Evolutionary conservation across 371 early-diverging fungal species (phyloP), one percentile per base, ranked within the genome.

Genomic region (Syncephalastrum racemosum): DNA sequence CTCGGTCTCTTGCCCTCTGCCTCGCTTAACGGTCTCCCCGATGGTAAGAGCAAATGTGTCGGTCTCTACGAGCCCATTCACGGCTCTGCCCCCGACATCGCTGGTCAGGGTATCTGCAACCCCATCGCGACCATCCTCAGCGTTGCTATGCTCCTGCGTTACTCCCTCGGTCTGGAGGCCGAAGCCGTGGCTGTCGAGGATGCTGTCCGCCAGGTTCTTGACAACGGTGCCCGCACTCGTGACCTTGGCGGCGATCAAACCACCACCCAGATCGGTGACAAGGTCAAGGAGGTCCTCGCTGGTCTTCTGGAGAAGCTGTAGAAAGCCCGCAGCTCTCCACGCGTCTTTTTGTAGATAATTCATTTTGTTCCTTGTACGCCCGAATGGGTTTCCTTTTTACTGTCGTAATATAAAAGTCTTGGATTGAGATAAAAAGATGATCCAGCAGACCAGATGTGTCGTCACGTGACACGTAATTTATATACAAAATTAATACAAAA

Each of bases 41-140:
- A 86, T 60, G 84, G 86, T 54, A 82, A 80, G 62, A 77, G 80
- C 70, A 75, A 80, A 59, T 83, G 88, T 67, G 73, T 90, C 52
- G 97, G 98, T 59, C 66, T 98, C 53, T 98, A 96, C 66, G 98
- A 98, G 75, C 98, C 98, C 25, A 97, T 97, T 63, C 98, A 98
- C 75, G 98, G 98, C 36, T 93, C 93, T 24, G 97, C 98, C 2
- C 98, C 98, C 41, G 98, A 98, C 72, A 96, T 98, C 78, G 96
- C 98, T 40, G 97, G 97, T 42, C 85, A 95, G 75, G 88, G 88
- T 44, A 86, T 95, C 60, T 96, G 96, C 54, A 98, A 98, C 77
- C 99, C 99, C 10, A 86, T 97, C 36, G 99, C 96, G 45, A 95
- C 98, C 54, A 98, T 98, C 63, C 88, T 97, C 49, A 90, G 91